phyloP scores from a whole-genome alignment of 1,284 basidiomycete species.

The Pascua guehoae region DNA sequence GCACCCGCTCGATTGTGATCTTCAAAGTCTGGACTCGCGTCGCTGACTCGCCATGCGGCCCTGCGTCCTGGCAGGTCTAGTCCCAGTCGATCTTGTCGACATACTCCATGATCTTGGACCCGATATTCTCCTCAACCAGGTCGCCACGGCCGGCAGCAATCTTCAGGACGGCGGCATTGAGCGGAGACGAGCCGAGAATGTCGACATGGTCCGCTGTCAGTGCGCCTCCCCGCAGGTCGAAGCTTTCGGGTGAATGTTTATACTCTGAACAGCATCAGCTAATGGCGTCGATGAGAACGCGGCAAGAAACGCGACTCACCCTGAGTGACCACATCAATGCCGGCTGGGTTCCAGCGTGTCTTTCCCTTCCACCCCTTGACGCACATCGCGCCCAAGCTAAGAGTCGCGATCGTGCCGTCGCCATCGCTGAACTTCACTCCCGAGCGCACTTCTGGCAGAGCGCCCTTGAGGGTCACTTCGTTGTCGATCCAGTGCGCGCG shows the following conservation, averaged over 20 bases:
- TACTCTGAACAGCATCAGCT: slow-evolving; percentile 55
- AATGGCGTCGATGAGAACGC: background rate
- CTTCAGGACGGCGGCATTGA: slow-evolving; percentile 89
- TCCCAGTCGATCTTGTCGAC: slow-evolving; percentile 69
- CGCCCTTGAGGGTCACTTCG: slow-evolving; percentile 65
- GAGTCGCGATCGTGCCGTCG: slow-evolving; percentile 88
- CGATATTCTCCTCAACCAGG: slow-evolving; percentile 60
- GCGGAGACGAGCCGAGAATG: slow-evolving; percentile 77
- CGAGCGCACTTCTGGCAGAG: slow-evolving; percentile 65
- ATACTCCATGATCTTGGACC: slow-evolving; percentile 77
- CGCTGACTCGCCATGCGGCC: too few species aligned
- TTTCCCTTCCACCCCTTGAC: slow-evolving; percentile 87
- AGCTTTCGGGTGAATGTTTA: slow-evolving; percentile 71
- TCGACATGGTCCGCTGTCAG: slow-evolving; percentile 89
- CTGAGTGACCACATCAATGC: slow-evolving; percentile 77
- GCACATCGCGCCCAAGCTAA: slow-evolving; percentile 93
- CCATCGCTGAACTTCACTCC: slow-evolving; percentile 90
- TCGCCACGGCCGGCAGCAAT: slow-evolving; percentile 52
- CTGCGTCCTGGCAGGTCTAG: slow-evolving; percentile 4
- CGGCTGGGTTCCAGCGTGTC: slow-evolving; percentile 85
- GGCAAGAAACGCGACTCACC: slow-evolving; percentile 62
- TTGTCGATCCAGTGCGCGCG: slow-evolving; percentile 77
- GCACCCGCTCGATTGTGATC: too few species aligned
- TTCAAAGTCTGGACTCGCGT: too few species aligned
- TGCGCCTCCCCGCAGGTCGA: slow-evolving; percentile 81